Base-by-base conservation (phyloP, 805 yeast species). In the Scheffersomyces lignosus region DNA sequence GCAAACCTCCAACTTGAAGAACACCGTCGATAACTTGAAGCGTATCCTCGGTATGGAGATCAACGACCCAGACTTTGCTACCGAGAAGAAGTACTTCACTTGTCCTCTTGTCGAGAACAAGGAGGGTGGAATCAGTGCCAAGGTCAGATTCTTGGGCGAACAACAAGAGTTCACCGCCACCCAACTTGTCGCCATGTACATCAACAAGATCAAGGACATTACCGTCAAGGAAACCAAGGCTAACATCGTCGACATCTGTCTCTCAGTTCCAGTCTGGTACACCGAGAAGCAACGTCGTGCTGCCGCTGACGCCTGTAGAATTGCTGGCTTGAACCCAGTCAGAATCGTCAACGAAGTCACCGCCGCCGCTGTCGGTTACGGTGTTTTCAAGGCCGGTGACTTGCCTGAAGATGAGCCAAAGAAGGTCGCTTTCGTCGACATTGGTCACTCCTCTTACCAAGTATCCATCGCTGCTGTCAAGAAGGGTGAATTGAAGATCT, bases 281-380 rank as follows among this genome's bases (percentile, higher is more conserved):
- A 80, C 95, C 38, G 98, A 93, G 67, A 81, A 78, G 58, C 98
- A 93, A 75, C 90, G 99, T 71, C 88, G 96, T 58, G 96, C 96
- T 46, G 83, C 93, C 49, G 77, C 88, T 43, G 98, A 93, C 63
- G 96, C 99, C 40, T 91, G 96, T 58, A 79, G 77, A 62, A 86
- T 93, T 63, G 98, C 99, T 42, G 96, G 96, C 47, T 78, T 93
- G 60, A 93, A 93, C 81, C 98, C 99, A 43, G 97, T 93, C 43
- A 87, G 99, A 79, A 81, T 93, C 48, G 96, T 93, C 54, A 93
- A 93, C 67, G 99, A 93, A 66, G 83, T 87, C 50, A 90, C 98
- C 40, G 98, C 99, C 44, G 99, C 99, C 44, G 98, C 97, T 56
- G 96, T 93, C 49, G 95, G 97, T 54, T 95, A 93, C 74, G 99